Conservation (phyloP, 2,329 filamentous ascomycete genomes). For the Neophaeococcomyces aloes region DNA sequence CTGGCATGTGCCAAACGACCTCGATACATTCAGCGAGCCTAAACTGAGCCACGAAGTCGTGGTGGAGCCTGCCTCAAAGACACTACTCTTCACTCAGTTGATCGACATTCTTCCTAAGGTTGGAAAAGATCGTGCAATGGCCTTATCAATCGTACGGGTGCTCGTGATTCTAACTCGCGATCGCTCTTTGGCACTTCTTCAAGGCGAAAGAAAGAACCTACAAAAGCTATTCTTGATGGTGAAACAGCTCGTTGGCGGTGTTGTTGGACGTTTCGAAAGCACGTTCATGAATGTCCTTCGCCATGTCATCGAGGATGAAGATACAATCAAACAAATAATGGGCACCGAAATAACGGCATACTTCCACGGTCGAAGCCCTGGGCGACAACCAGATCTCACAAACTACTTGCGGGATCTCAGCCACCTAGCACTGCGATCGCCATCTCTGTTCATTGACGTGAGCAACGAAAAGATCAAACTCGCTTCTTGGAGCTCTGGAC, state of each 20-base stretch:
- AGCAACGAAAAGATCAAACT: constrained; percentile 77
- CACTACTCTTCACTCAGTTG: constrained; percentile 63
- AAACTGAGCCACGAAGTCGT: constrained; percentile 47
- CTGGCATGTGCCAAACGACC: constrained; percentile 41
- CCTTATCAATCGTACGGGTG: constrained; percentile 70
- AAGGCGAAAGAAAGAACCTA: constrained; percentile 81
- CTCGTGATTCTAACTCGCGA: constrained; percentile 79
- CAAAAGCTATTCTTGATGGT: constrained; percentile 90
- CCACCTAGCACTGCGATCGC: constrained; percentile 68
- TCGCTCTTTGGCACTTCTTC: constrained; percentile 59
- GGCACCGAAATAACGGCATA: constrained; percentile 72
- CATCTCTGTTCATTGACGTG: constrained; percentile 75
- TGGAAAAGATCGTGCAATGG: constrained; percentile 75
- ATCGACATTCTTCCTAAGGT: constrained; percentile 75
- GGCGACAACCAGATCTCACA: constrained; percentile 55
- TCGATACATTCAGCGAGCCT: constrained; percentile 44
- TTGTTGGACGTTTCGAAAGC: constrained; percentile 59
- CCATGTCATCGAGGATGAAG: constrained; percentile 89
- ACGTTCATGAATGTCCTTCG: constrained; percentile 78
- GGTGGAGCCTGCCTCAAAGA: constrained; percentile 55
- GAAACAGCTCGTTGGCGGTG: constrained; percentile 74
- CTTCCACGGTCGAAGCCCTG: constrained; percentile 49
- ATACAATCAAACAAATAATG: constrained; percentile 85
- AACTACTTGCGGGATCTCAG: constrained; percentile 67
- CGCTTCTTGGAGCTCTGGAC: constrained; percentile 14